Percentiles rank a stretch among this genome's conserved stretches.
Evolutionary conservation across 495 filamentous ascomycete species (phyloP).

Genomic region (Daldinia vernicosa): DNA sequence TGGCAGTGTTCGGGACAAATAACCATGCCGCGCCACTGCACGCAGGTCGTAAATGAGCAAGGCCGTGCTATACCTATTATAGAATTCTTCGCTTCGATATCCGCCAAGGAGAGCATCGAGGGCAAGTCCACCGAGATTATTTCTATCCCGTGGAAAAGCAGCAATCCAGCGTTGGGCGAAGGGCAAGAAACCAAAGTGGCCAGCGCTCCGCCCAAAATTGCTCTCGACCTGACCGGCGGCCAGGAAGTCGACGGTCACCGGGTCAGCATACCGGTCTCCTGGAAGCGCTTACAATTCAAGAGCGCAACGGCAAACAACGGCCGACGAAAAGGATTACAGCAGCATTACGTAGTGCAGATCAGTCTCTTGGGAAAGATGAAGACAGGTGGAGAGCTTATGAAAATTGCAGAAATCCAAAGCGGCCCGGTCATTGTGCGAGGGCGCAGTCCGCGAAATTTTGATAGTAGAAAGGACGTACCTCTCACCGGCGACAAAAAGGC

Average conservation of each 20-base stretch:
- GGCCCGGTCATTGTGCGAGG: slow-evolving; percentile 75
- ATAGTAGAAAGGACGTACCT: slow-evolving; percentile 71
- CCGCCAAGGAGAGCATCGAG: slow-evolving; percentile 90
- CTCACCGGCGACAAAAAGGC: slow-evolving; percentile 61
- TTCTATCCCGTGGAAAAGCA: slow-evolving; percentile 91
- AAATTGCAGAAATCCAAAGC: slow-evolving; percentile 68
- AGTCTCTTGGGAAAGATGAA: slow-evolving; percentile 68
- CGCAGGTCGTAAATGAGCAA: slow-evolving; percentile 79
- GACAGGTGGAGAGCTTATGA: slow-evolving; percentile 66
- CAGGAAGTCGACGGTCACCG: slow-evolving; percentile 76
- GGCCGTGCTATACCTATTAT: slow-evolving; percentile 77
- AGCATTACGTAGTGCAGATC: slow-evolving; percentile 74
- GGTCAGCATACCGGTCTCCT: slow-evolving; percentile 80
- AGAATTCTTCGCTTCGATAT: slow-evolving; percentile 80
- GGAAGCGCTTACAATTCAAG: slow-evolving; percentile 92
- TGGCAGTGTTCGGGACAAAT: slow-evolving; percentile 90
- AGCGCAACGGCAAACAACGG: slow-evolving; percentile 90
- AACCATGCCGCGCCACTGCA: slow-evolving; percentile 74
- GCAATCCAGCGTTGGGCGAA: slow-evolving; percentile 64
- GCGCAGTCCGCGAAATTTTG: slow-evolving; percentile 73
- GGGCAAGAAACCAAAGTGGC: slow-evolving; percentile 59
- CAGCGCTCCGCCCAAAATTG: slow-evolving; percentile 64
- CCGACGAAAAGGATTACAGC: slow-evolving; percentile 73
- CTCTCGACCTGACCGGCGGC: slow-evolving; percentile 75
- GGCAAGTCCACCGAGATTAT: slow-evolving; percentile 90